Evolutionary conservation across 78 protist species (phyloP), one percentile per base, ranked within the genome.

Genomic region (Bodo saltans): DNA sequence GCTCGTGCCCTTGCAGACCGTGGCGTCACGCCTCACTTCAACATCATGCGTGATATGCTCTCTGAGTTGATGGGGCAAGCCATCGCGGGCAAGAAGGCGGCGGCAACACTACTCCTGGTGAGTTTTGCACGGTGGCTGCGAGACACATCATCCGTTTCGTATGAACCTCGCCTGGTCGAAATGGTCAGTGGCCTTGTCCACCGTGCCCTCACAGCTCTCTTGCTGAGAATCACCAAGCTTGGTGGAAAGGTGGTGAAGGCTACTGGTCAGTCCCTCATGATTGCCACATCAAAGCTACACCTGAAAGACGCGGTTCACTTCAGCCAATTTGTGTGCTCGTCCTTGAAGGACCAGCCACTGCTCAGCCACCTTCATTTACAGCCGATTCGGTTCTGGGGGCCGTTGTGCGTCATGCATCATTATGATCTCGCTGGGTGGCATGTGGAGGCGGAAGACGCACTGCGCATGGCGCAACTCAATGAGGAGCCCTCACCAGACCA

Each of bases 51-150:
- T 3, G 80, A 75, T 3, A 1, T 75, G 34, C 30, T 39, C 21
- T 0, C 42, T n/a, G 37, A 34, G 1, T 23, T 53, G 39, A 8
- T 1, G 37, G 53, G 23, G 38, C 3, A 67, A 38, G 1, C 17
- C 37, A 69, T 42, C 28, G 37, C 8, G 70, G 3, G 42, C 11
- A 26, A 21, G 11, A 26, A 32, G 30, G 68, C 17, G 21, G 1
- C 33, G 12, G 79, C 86, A 21, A 74, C 23, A 11, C 3, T 28
- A 23, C 78, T 83, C 39, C 68, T 83, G 41, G 1, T 35, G 32
- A 17, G 70, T 32, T 72, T 83, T 29, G 23, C 30, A 4, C 86
- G 86, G 21, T 83, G 86, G 86, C 52, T 83, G 42, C 3, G 27
- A 23, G 40, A 3, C 28, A 67, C 73, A 1, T 1, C 0, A 30